These are phyloP conservation scores for Puccinia coronata DNA, from an alignment of 1,284 basidiomycete species.

Conservation along the genomic window DNA sequence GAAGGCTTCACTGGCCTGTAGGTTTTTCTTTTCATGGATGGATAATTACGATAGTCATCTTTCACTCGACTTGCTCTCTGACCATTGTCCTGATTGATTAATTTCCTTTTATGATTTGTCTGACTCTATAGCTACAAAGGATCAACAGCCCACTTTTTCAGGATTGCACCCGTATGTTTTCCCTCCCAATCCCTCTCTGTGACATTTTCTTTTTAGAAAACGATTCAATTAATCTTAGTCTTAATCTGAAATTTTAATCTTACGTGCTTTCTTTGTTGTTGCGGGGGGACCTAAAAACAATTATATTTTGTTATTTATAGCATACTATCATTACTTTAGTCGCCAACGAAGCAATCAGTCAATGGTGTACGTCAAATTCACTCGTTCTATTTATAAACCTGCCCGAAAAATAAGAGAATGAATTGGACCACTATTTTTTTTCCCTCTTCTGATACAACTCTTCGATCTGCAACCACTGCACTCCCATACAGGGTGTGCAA, in stretches of 20 bases:
- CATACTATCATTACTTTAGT: conserved; percentile 57
- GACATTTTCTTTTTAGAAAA: background rate
- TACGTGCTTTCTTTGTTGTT: background rate
- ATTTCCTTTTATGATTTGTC: conserved; percentile 1
- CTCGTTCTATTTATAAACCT: background rate
- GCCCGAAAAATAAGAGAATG: background rate
- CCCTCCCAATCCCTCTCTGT: background rate
- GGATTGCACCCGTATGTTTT: conserved; percentile 54
- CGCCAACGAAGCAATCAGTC: conserved; percentile 53
- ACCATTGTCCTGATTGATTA: too few relatives aligned
- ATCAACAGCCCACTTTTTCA: conserved; percentile 57
- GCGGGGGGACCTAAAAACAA: background rate
- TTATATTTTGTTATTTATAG: conserved; percentile 9
- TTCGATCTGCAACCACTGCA: too few relatives aligned
- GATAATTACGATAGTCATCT: background rate
- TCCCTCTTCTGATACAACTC: background rate
- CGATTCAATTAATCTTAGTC: background rate
- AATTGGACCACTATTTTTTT: background rate
- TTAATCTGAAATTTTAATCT: background rate
- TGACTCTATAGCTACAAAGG: conserved; percentile 54
- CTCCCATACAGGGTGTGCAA: too few relatives aligned
- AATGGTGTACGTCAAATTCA: conserved; percentile 30
- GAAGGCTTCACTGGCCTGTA: conserved; percentile 76
- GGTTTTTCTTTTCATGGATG: background rate
- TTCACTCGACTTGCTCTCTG: too few relatives aligned